Conservation (phyloP, 2,329 filamentous ascomycete species). For the Stagonosporopsis chrysanthemi region DNA sequence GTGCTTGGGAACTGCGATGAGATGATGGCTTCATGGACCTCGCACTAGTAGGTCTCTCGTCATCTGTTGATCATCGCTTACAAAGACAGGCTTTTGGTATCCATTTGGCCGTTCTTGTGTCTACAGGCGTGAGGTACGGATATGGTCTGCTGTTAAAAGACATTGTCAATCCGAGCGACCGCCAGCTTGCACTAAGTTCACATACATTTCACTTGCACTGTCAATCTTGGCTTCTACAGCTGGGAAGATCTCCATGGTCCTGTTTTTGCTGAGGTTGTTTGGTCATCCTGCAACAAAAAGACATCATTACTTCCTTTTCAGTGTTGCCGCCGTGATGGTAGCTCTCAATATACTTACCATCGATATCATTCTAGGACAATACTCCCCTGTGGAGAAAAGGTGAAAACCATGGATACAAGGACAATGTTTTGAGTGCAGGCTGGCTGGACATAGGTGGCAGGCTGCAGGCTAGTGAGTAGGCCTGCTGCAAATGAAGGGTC, state of each 20-base stretch:
- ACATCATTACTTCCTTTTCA: neutral
- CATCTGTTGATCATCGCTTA: neutral
- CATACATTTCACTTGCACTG: neutral
- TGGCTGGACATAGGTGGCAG: neutral
- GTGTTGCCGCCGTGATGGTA: neutral
- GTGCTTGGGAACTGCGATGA: no score
- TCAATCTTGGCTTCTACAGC: constrained; percentile 1
- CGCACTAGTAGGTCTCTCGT: neutral
- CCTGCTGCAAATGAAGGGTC: neutral
- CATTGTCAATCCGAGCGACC: neutral
- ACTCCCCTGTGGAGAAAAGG: neutral
- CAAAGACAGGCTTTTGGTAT: neutral
- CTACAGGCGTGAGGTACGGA: neutral
- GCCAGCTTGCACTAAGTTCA: constrained; percentile 3
- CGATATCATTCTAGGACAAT: neutral
- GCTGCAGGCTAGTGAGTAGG: neutral
- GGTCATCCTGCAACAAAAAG: neutral
- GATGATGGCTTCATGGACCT: no score
- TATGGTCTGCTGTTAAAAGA: neutral
- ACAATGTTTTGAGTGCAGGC: neutral
- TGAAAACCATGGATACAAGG: neutral
- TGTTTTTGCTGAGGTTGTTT: neutral
- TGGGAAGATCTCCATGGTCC: neutral
- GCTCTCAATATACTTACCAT: constrained; percentile 5
- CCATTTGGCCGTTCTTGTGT: neutral